Conservation (phyloP, 805 yeast genomes). For the Candida awuae region DNA sequence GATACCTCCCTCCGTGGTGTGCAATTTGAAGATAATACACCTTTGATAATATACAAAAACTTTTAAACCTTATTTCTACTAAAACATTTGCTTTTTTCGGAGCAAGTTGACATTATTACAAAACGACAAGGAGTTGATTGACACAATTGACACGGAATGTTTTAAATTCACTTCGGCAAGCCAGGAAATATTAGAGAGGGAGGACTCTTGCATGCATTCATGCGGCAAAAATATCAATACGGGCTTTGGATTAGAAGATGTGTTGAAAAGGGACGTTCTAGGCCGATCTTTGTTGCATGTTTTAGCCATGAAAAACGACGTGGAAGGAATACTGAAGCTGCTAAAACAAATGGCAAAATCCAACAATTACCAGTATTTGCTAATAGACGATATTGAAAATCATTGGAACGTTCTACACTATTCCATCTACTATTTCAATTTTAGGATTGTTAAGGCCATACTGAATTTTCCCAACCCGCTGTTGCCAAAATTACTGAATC, state of each 20-base stretch:
- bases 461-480: constrained; percentile 18
- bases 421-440: constrained; percentile 50
- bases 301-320: constrained; percentile 41
- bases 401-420: constrained; percentile 79
- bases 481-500: constrained; percentile 31
- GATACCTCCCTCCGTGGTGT: too few relatives aligned
- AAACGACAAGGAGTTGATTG: too few relatives aligned
- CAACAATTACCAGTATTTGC: constrained; percentile 39
- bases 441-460: constrained; percentile 43
- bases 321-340: constrained; percentile 38
- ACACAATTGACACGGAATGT: constrained; percentile 10
- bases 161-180: constrained; percentile 14
- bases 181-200: constrained; percentile 5
- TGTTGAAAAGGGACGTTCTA: constrained; percentile 52
- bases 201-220: constrained; percentile 9
- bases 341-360: constrained; percentile 25
- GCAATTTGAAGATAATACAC: too few relatives aligned
- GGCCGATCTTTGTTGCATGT: constrained; percentile 59
- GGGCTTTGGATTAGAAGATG: constrained; percentile 30
- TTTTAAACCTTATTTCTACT: too few relatives aligned
- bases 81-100: too few relatives aligned
- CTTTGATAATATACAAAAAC: too few relatives aligned
- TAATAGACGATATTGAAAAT: constrained; percentile 57
- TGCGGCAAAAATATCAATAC: constrained; percentile 2
- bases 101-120: too few relatives aligned